Evolutionary conservation across 116 monocot genomes (phyloP).

Genomic region (Posidonia oceanica): DNA sequence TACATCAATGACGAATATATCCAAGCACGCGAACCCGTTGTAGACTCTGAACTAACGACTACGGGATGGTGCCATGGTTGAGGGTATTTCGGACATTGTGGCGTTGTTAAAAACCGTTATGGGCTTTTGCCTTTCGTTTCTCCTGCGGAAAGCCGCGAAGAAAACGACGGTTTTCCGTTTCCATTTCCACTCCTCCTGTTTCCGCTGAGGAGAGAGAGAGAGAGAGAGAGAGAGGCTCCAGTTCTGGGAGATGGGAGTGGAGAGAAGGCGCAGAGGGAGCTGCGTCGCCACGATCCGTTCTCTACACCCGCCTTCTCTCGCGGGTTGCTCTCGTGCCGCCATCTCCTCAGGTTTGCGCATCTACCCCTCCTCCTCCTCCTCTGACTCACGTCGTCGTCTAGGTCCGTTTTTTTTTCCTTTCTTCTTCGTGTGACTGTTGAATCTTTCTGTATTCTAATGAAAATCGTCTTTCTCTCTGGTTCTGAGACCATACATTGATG

Average conservation of each 20-base stretch:
- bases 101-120: too few relatives aligned
- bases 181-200: background rate
- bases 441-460: too few relatives aligned
- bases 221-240: background rate
- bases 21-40: too few relatives aligned
- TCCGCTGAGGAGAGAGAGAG: background rate
- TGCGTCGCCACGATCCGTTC: too few relatives aligned
- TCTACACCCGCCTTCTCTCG: too few relatives aligned
- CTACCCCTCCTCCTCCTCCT: background rate
- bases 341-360: background rate
- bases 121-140: too few relatives aligned
- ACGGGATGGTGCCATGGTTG: too few relatives aligned
- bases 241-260: background rate
- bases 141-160: conserved; percentile 10
- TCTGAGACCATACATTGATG: too few relatives aligned
- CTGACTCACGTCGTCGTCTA: background rate
- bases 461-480: too few relatives aligned
- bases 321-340: background rate
- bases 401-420: background rate
- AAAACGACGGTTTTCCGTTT: background rate
- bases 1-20: too few relatives aligned
- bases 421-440: background rate
- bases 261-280: background rate
- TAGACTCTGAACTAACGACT: too few relatives aligned
- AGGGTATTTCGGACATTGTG: too few relatives aligned